Percentiles rank a stretch among this genome's conserved stretches.
These are phyloP conservation scores for Yarrowia alimentaria DNA, from an alignment of 805 yeast genomes.

Conservation along the genomic window DNA sequence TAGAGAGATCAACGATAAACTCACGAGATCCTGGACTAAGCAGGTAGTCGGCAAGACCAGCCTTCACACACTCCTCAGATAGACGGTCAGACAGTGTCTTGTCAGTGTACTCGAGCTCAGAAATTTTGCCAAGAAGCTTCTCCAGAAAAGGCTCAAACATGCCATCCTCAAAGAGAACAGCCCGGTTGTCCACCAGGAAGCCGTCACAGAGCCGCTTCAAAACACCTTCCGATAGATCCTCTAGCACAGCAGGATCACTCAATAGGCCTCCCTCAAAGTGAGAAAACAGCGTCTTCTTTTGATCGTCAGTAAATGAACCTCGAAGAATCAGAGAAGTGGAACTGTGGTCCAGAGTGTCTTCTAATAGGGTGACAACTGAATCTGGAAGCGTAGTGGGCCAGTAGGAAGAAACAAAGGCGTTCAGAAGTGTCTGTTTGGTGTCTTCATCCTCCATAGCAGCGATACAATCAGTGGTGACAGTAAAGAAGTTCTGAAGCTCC, in stretches of 20 bases:
- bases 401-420: conserved; percentile 15
- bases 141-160: conserved; percentile 22
- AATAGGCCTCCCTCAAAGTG: conserved; percentile 17
- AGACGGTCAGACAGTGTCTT: conserved; percentile 2
- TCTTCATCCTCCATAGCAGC: conserved; percentile 12
- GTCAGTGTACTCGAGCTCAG: conserved; percentile 18
- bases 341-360: conserved; percentile 9
- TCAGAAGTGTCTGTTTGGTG: conserved; percentile 12
- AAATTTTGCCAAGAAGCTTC: not conserved
- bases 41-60: conserved; percentile 11
- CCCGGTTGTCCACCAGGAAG: conserved; percentile 9
- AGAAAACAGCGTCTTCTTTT: conserved; percentile 6
- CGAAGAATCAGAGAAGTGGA: conserved; percentile 2
- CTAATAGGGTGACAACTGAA: conserved; percentile 7
- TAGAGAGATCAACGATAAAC: conserved; percentile 12
- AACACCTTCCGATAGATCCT: conserved; percentile 20
- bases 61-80: conserved; percentile 13
- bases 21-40: conserved; percentile 12
- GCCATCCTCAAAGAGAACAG: conserved; percentile 11
- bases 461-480: conserved; percentile 3
- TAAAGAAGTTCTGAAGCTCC: not conserved
- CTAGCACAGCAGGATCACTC: conserved; percentile 1
- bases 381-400: conserved; percentile 23
- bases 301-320: conserved; percentile 15
- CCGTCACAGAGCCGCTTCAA: conserved; percentile 17